A percentile compares a stretch with the other conserved stretches of the same genome.
phyloP scores from a whole-genome alignment of 352 stramenopile species.

The Phytophthora agathidicida region DNA sequence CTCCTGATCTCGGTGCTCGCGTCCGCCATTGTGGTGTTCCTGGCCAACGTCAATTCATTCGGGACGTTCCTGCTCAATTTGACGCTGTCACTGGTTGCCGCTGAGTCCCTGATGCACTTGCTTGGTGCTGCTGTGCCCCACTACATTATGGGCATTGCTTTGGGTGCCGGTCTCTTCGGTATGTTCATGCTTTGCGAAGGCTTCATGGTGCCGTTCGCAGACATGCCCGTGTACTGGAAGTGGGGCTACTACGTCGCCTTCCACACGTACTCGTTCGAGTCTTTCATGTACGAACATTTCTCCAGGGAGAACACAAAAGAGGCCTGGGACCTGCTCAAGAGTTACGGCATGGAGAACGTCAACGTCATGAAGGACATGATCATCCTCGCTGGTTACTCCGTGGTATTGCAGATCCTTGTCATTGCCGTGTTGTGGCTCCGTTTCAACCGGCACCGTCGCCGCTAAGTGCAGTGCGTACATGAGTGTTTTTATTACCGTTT shows the following conservation, averaged over 20 bases:
- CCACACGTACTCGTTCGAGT: slow-evolving; percentile 88
- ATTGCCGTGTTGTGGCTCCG: slow-evolving; percentile 47
- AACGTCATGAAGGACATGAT: slow-evolving; percentile 59
- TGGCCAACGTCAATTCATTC: slow-evolving; percentile 67
- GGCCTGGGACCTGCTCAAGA: slow-evolving; percentile 36
- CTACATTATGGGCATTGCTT: slow-evolving; percentile 88
- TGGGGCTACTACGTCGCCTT: slow-evolving; percentile 90
- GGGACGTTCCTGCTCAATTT: slow-evolving; percentile 73
- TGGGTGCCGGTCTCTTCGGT: slow-evolving; percentile 80
- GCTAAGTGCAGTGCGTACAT: slow-evolving; percentile 15
- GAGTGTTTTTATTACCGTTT: slow-evolving; percentile 32
- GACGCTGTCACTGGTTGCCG: slow-evolving; percentile 74
- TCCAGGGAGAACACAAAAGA: slow-evolving; percentile 29
- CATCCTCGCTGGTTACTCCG: slow-evolving; percentile 53
- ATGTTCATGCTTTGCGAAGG: slow-evolving; percentile 91
- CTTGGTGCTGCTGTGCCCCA: slow-evolving; percentile 81
- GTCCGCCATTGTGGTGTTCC: slow-evolving; percentile 56
- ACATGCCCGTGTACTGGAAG: slow-evolving; percentile 77
- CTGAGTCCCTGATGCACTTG: slow-evolving; percentile 85
- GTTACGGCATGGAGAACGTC: slow-evolving; percentile 67
- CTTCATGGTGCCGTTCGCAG: slow-evolving; percentile 76
- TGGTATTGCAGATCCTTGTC: slow-evolving; percentile 60
- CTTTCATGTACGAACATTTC: slow-evolving; percentile 89
- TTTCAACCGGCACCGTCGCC: slow-evolving; percentile 40
- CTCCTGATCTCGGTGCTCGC: slow-evolving; percentile 68